These are phyloP conservation scores for Ustulina deusta DNA, from an alignment of 2,329 filamentous ascomycete species.

Conservation along the genomic window DNA sequence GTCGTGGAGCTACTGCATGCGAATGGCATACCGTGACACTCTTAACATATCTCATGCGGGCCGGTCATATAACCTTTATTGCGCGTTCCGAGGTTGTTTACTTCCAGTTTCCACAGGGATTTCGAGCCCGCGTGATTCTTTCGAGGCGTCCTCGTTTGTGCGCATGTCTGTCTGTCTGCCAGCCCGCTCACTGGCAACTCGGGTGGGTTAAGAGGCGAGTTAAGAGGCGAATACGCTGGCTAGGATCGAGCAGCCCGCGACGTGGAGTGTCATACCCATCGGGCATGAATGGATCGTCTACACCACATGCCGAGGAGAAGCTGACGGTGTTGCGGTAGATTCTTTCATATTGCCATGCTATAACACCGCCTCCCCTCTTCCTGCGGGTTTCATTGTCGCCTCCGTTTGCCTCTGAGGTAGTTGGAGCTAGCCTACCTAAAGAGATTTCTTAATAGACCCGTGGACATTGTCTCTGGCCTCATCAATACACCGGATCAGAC, in stretches of 20 bases:
- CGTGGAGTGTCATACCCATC: conserved; percentile 90
- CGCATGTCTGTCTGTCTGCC: not conserved
- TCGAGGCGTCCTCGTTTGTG: not conserved
- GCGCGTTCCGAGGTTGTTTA: too few species aligned
- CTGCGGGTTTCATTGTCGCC: too few species aligned
- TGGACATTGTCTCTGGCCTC: conserved; percentile 31
- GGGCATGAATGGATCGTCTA: conserved; percentile 60
- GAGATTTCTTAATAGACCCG: conserved; percentile 17
- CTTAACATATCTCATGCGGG: too few species aligned
- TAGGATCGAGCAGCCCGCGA: conserved; percentile 92
- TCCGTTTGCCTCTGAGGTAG: not conserved
- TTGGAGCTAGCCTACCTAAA: not conserved
- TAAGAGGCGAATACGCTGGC: conserved; percentile 81
- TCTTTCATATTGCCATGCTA: not conserved
- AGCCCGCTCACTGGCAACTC: not conserved
- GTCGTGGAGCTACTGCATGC: too few species aligned
- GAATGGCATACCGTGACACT: too few species aligned
- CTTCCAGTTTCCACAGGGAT: not conserved
- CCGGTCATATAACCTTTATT: too few species aligned
- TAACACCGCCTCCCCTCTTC: too few species aligned
- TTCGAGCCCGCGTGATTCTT: not conserved
- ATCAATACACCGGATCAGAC: conserved; percentile 32
- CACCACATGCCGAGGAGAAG: conserved; percentile 26
- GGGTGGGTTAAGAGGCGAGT: too few species aligned
- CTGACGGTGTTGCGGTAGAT: conserved; percentile 30